These are phyloP conservation scores for Clarkia xantiana DNA, from an alignment of 345 rosid species.

Conservation along the genomic window DNA sequence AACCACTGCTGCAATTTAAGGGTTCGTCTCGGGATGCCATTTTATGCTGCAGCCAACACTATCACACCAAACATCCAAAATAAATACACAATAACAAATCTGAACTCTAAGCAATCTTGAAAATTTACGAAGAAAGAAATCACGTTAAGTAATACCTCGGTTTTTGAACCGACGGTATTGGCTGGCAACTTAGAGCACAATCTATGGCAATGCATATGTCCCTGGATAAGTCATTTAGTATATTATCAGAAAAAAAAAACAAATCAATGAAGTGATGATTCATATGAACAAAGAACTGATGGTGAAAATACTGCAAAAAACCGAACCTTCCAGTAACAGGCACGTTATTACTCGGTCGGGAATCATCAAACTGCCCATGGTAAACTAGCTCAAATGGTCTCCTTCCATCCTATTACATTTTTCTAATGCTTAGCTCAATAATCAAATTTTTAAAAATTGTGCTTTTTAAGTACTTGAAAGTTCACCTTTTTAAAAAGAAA, in stretches of 20 bases:
- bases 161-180: slow-evolving; percentile 46
- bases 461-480: neutral
- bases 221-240: slow-evolving; percentile 20
- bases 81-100: neutral
- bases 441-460: too few relatives aligned
- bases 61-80: slow-evolving; percentile 10
- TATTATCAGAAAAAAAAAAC: neutral
- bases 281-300: too few relatives aligned
- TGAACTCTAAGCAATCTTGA: neutral
- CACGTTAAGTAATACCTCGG: slow-evolving; percentile 37
- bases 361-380: slow-evolving; percentile 89
- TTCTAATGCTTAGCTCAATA: neutral
- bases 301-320: neutral
- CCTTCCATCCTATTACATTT: slow-evolving; percentile 46
- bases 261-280: neutral
- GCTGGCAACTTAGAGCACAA: slow-evolving; percentile 65
- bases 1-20: slow-evolving; percentile 5
- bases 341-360: slow-evolving; percentile 58
- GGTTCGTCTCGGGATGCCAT: slow-evolving; percentile 51
- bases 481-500: slow-evolving; percentile 70
- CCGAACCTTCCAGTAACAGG: slow-evolving; percentile 66
- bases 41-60: slow-evolving; percentile 97
- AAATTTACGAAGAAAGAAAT: slow-evolving; percentile 1
- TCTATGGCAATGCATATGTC: slow-evolving; percentile 64
- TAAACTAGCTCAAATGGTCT: slow-evolving; percentile 88